Evolutionary conservation across 1,139 yeast species (phyloP).

Genomic region (Groenewaldozyma sp.): DNA sequence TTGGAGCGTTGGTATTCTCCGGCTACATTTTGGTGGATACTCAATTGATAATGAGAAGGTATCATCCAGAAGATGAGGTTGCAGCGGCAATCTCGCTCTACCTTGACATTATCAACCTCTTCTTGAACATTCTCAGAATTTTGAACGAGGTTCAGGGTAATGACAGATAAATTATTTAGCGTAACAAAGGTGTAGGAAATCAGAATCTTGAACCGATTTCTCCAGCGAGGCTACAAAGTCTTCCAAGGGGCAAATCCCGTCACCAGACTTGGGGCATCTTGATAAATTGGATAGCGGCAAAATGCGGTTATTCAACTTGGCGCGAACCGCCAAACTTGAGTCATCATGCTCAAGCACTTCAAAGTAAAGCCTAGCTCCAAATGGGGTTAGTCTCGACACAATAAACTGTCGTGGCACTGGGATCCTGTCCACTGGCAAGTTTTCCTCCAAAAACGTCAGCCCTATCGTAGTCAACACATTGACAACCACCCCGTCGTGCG

Average conservation of each 20-base stretch:
- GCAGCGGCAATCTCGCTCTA: conserved; percentile 70
- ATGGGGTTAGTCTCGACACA: conserved; percentile 34
- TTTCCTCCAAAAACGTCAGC: conserved; percentile 29
- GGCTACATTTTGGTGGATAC: conserved; percentile 74
- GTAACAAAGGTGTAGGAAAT: conserved; percentile 17
- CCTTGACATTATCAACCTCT: conserved; percentile 73
- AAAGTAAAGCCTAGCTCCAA: conserved; percentile 34
- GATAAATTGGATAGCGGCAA: conserved; percentile 31
- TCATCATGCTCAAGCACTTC: conserved; percentile 29
- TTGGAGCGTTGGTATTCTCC: conserved; percentile 68
- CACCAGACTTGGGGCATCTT: conserved; percentile 27
- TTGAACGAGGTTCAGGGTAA: conserved; percentile 45
- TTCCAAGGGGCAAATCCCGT: conserved; percentile 31
- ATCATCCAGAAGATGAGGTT: conserved; percentile 78
- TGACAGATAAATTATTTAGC: background rate
- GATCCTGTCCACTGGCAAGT: conserved; percentile 29
- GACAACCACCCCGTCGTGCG: conserved; percentile 35
- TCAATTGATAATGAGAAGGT: conserved; percentile 69
- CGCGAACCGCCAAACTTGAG: conserved; percentile 22
- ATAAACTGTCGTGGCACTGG: conserved; percentile 35
- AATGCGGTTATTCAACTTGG: conserved; percentile 34
- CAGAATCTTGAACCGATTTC: conserved; percentile 24
- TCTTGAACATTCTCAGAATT: conserved; percentile 64
- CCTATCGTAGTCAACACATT: conserved; percentile 34
- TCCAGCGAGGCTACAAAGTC: conserved; percentile 30